Evolutionary conservation across 176 grass and related monocot species (phyloP).

Genomic region (Echinochloa phyllopogon): DNA sequence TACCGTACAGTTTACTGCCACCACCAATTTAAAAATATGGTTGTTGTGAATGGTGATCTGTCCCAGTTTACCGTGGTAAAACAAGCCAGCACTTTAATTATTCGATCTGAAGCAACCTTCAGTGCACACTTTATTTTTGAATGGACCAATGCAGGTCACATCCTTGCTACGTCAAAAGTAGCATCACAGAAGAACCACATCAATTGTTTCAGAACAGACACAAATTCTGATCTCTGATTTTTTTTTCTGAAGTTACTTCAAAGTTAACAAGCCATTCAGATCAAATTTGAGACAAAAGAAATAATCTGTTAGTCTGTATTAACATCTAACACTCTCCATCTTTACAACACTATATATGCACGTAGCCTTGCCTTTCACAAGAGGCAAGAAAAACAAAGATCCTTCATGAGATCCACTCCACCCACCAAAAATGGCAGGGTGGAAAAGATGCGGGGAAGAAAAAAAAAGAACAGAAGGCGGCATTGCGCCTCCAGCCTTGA

Average conservation of each 20-base stretch:
- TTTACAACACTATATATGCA: slow-evolving; percentile 46
- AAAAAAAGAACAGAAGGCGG: background rate
- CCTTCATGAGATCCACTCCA: slow-evolving; percentile 37
- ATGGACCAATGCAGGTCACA: slow-evolving; percentile 31
- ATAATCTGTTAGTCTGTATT: slow-evolving; percentile 42
- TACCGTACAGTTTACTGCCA: background rate
- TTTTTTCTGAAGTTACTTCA: background rate
- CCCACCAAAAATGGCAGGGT: slow-evolving; percentile 30
- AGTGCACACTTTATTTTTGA: slow-evolving; percentile 9
- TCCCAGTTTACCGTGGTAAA: slow-evolving; percentile 7
- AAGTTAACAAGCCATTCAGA: background rate
- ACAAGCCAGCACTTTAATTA: slow-evolving; percentile 3
- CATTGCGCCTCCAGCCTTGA: background rate
- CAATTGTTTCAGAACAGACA: background rate
- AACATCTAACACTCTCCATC: slow-evolving; percentile 44
- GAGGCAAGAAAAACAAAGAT: slow-evolving; percentile 50
- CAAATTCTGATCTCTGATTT: background rate
- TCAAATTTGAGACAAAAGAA: background rate
- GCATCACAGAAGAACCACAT: background rate
- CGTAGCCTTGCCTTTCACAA: slow-evolving; percentile 38
- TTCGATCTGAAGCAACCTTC: slow-evolving; percentile 25
- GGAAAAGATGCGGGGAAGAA: background rate
- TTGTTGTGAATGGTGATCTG: background rate
- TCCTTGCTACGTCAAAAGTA: slow-evolving; percentile 37
- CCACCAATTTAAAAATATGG: background rate